A percentile compares a stretch with the other conserved stretches of the same genome.
Conservation (phyloP, 1,139 yeast species). For the Diutina neorugosa region DNA sequence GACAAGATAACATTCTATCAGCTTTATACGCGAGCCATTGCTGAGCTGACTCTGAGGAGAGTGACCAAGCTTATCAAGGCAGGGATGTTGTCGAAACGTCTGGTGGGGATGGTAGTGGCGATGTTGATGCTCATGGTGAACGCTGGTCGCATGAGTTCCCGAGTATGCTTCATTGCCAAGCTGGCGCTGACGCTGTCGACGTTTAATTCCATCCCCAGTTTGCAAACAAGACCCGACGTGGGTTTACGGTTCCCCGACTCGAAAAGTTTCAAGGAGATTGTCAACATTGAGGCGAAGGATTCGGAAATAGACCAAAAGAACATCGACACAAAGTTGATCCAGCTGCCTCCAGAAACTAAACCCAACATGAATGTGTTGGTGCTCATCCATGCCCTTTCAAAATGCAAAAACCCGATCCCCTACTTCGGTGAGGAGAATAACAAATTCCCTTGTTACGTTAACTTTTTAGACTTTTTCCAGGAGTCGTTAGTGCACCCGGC, state of each 20-base stretch:
- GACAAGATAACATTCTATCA: slow-evolving; percentile 67
- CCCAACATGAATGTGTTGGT: slow-evolving; percentile 9
- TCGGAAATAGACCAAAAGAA: slow-evolving; percentile 7
- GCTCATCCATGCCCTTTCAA: slow-evolving; percentile 49
- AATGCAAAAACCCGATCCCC: slow-evolving; percentile 42
- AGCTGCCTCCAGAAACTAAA: slow-evolving; percentile 6
- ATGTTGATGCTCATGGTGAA: slow-evolving; percentile 81
- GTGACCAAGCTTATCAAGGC: slow-evolving; percentile 55
- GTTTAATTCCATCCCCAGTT: slow-evolving; percentile 83
- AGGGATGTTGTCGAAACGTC: slow-evolving; percentile 19
- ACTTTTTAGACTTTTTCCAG: slow-evolving; percentile 55
- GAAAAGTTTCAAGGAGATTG: slow-evolving; percentile 18
- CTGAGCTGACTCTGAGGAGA: slow-evolving; percentile 43
- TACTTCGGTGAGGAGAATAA: slow-evolving; percentile 9
- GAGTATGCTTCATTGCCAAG: slow-evolving; percentile 87
- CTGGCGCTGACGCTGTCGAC: slow-evolving; percentile 91
- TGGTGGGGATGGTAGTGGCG: slow-evolving; percentile 57
- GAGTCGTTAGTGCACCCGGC: slow-evolving; percentile 39
- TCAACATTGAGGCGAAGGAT: slow-evolving; percentile 18
- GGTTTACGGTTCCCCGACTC: slow-evolving; percentile 32
- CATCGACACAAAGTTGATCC: slow-evolving; percentile 14
- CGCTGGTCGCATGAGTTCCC: slow-evolving; percentile 88
- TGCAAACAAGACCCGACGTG: slow-evolving; percentile 51
- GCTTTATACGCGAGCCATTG: slow-evolving; percentile 67
- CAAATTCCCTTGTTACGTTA: slow-evolving; percentile 9